phyloP scores from a whole-genome alignment of 345 rosid genomes.

The Linum usitatissimum region DNA sequence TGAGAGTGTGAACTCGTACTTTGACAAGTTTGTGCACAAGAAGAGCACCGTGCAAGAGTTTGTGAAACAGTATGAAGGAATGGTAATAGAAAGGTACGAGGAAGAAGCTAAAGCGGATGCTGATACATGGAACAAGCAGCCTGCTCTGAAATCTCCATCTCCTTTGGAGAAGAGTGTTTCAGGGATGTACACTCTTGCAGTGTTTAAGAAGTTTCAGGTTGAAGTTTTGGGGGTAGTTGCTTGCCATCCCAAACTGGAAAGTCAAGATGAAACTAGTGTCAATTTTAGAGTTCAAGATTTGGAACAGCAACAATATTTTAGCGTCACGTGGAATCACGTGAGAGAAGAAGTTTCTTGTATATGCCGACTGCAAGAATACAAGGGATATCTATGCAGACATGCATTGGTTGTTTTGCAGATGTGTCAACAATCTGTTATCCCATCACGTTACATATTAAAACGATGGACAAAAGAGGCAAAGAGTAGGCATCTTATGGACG shows the following conservation, averaged over 20 bases:
- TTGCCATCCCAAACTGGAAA: background rate
- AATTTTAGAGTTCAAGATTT: background rate
- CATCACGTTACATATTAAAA: background rate
- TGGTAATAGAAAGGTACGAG: background rate
- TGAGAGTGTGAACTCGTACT: conserved; percentile 46
- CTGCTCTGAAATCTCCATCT: background rate
- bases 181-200: background rate
- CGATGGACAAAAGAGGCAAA: background rate
- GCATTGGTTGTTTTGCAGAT: conserved; percentile 1
- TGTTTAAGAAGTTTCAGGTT: background rate
- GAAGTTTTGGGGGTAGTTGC: background rate
- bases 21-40: conserved; percentile 56
- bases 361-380: background rate
- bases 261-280: background rate
- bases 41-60: conserved; percentile 37
- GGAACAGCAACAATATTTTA: background rate
- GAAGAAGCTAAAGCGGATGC: background rate
- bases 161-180: background rate
- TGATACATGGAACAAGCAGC: background rate
- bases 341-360: background rate
- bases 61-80: background rate
- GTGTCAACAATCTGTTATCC: background rate
- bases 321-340: background rate
- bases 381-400: background rate
- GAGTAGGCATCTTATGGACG: background rate